These are phyloP conservation scores for Condylostoma magnum DNA, from an alignment of 169 alveolate species.

Conservation along the genomic window DNA sequence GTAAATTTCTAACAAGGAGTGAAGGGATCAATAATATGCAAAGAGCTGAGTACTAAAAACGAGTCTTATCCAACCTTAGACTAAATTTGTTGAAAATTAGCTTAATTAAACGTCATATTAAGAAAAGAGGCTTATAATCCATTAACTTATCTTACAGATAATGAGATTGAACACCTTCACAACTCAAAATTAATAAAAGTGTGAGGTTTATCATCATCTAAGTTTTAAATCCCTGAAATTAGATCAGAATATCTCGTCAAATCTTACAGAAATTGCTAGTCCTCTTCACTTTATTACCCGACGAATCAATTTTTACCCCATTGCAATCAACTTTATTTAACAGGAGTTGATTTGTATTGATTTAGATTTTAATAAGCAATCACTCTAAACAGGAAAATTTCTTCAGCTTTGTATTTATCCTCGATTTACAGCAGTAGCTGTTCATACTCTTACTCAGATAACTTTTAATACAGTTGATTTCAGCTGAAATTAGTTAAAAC, in stretches of 20 bases:
- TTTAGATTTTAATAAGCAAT: conserved; percentile 6
- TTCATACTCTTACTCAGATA: background rate
- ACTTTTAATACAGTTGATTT: background rate
- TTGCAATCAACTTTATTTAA: conserved; percentile 27
- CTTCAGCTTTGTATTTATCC: conserved; percentile 5
- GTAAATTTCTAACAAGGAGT: conserved; percentile 8
- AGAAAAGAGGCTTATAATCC: conserved; percentile 1
- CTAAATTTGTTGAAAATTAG: background rate
- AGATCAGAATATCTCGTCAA: conserved; percentile 4
- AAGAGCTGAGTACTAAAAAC: background rate
- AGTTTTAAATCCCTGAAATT: background rate
- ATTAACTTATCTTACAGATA: conserved; percentile 4
- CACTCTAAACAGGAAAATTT: conserved; percentile 16
- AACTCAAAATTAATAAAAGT: conserved; percentile 6
- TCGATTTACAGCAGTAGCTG: background rate
- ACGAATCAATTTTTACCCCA: conserved; percentile 25
- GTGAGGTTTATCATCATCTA: background rate
- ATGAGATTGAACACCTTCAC: conserved; percentile 13
- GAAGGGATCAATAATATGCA: conserved; percentile 7
- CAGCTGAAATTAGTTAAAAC: background rate
- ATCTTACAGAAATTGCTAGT: background rate
- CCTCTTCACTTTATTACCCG: background rate
- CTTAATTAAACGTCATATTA: conserved; percentile 3
- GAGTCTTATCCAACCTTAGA: background rate
- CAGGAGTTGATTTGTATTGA: background rate